Evolutionary conservation across 306 rosid genomes (phyloP).

Genomic region (Rosa persica): DNA sequence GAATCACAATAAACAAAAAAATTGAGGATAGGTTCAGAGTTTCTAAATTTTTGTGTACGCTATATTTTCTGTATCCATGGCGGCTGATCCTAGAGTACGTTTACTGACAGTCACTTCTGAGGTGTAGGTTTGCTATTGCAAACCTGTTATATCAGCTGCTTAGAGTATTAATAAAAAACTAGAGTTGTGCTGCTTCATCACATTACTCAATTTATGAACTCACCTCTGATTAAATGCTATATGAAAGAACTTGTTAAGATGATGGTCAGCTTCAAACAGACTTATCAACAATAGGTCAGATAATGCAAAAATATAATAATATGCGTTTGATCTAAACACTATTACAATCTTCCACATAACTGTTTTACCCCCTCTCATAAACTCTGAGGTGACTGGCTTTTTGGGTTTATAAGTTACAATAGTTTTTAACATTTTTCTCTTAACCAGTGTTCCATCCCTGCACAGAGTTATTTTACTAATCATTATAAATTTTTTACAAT

Average conservation of each 20-base stretch:
- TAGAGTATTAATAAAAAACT: not conserved
- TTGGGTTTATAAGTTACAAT: not conserved
- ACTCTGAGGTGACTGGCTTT: not conserved
- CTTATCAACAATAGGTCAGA: not conserved
- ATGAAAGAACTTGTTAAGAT: not conserved
- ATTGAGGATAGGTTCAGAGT: not conserved
- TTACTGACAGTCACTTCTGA: not conserved
- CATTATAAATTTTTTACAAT: not conserved
- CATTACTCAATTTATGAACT: not conserved
- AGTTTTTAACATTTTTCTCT: not conserved
- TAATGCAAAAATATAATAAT: not conserved
- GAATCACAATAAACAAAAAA: not conserved
- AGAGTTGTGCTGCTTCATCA: not conserved
- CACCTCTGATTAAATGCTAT: not conserved
- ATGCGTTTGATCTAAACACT: not conserved
- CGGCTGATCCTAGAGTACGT: not conserved
- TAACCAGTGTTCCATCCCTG: not conserved
- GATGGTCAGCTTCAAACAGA: not conserved
- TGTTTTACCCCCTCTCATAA: not conserved
- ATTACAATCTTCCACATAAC: not conserved
- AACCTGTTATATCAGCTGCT: not conserved
- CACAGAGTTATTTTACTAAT: not conserved
- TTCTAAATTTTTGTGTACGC: not conserved
- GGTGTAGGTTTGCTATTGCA: conserved; percentile 1
- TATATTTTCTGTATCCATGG: not conserved